Base-by-base conservation (phyloP, 225 moss, liverwort and hornwort genomes). In the Bryoerythrophyllum caledonicum region DNA sequence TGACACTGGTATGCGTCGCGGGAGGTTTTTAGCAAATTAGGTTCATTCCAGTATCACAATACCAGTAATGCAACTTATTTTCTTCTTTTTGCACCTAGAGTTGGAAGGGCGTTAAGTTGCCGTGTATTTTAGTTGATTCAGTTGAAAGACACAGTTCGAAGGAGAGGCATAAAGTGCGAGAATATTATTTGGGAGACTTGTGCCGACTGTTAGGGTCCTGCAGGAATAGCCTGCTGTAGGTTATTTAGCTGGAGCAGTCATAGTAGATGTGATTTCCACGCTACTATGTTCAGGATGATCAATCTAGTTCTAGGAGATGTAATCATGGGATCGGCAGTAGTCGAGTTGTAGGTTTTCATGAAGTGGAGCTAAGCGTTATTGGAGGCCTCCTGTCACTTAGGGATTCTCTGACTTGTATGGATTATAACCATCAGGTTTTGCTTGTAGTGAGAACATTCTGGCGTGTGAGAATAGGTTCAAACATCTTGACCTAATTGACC, bases 391-490 rank as follows among this genome's bases (percentile, higher is more conserved):
- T 5, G 23, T 38, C 10, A 43, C 27, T 65, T 43, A 21, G 20
- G 37, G 3, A 17, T 74, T 6, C n/a, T 14, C 1, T 52, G 52
- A 11, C 35, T 28, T 73, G 8, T 30, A 60, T 60, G n/a, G 25
- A 30, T 44, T 1, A 44, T 23, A 24, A 62, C 1, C 15, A 10
- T 30, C 14, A 63, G 51, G 62, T 34, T 61, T 19, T 60, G 34
- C 32, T 60, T 21, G 44, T 14, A 34, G 24, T 60, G 66, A 65
- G 55, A 24, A 59, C 20, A 23, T 53, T 32, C 19, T 51, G 74
- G 74, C 24, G 24, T 78, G n/a, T 61, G 55, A 57, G 67, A 53
- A 44, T 20, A 46, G 28, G 56, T 79, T 54, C 20, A 63, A 72
- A 8, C 14, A 44, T 76, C 52, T 40, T 64, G 43, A 63, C 4